These are phyloP conservation scores for Tricholoma saponaceum DNA, from an alignment of 768 basidiomycete species.

Conservation along the genomic window DNA sequence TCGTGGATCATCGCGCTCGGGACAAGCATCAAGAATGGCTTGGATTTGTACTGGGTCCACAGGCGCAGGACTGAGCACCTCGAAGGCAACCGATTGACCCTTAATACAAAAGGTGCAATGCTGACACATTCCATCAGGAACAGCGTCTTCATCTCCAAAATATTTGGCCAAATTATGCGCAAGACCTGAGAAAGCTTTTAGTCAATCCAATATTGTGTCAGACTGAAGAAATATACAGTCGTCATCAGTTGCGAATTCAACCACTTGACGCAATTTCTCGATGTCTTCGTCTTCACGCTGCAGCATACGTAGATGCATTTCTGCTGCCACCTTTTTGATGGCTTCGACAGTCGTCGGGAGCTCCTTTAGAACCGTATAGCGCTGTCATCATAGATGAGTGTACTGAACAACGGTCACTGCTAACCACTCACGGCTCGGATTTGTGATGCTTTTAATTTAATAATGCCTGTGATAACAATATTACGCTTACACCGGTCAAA, in stretches of 20 bases:
- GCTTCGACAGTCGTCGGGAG: constrained; percentile 5
- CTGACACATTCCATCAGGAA: constrained; percentile 36
- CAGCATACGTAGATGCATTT: constrained; percentile 7
- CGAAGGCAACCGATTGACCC: constrained; percentile 29
- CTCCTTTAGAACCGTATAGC: constrained; percentile 8
- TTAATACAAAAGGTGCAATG: constrained; percentile 40
- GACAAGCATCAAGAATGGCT: constrained; percentile 37
- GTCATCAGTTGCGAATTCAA: constrained; percentile 11
- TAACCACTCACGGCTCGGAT: constrained; percentile 6
- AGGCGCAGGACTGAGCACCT: constrained; percentile 12
- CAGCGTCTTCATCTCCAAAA: constrained; percentile 39
- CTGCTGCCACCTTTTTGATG: constrained; percentile 7
- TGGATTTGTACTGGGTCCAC: constrained; percentile 27
- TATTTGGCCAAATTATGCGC: constrained; percentile 37
- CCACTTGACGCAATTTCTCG: constrained; percentile 8
- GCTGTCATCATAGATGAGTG: constrained; percentile 1
- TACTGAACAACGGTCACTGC: background rate
- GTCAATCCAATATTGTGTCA: background rate
- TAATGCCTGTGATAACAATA: constrained; percentile 1
- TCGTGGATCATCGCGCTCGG: constrained; percentile 43
- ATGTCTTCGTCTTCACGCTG: constrained; percentile 11
- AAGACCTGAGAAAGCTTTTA: constrained; percentile 28
- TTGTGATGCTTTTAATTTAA: constrained; percentile 11
- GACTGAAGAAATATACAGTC: constrained; percentile 7
- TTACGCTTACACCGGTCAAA: background rate